phyloP scores from a whole-genome alignment of 2,329 filamentous ascomycete genomes.

The Didymellaceae sp. region DNA sequence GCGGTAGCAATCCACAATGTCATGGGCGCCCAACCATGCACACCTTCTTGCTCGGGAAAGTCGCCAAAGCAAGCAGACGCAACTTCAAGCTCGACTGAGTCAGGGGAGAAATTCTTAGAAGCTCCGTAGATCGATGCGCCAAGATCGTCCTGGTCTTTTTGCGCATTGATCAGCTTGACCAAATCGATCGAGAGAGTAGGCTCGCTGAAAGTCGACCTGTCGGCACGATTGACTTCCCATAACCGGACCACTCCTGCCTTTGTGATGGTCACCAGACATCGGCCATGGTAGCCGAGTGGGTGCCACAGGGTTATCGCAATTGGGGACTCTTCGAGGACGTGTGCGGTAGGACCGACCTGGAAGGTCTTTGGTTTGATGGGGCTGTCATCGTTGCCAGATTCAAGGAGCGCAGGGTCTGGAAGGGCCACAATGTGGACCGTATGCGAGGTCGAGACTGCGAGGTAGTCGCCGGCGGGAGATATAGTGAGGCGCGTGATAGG shows the following conservation, averaged over 20 bases:
- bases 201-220: slow-evolving; percentile 85
- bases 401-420: slow-evolving; percentile 79
- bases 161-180: slow-evolving; percentile 85
- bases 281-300: slow-evolving; percentile 81
- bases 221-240: slow-evolving; percentile 86
- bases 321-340: slow-evolving; percentile 83
- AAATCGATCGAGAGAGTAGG: slow-evolving; percentile 86
- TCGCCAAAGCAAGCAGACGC: slow-evolving; percentile 91
- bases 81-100: slow-evolving; percentile 92
- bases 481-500: slow-evolving; percentile 85
- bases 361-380: slow-evolving; percentile 83
- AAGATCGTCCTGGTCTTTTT: slow-evolving; percentile 82
- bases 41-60: slow-evolving; percentile 59
- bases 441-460: slow-evolving; percentile 85
- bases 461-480: slow-evolving; percentile 79
- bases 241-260: slow-evolving; percentile 85
- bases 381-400: slow-evolving; percentile 71
- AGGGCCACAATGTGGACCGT: slow-evolving; percentile 88
- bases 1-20: slow-evolving; percentile 97
- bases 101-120: slow-evolving; percentile 84
- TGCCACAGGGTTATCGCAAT: slow-evolving; percentile 90
- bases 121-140: slow-evolving; percentile 74
- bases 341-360: slow-evolving; percentile 89
- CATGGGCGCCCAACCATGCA: slow-evolving; percentile 86
- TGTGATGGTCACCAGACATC: slow-evolving; percentile 86